A percentile compares a stretch with the other conserved stretches of the same genome.
Evolutionary conservation across 768 basidiomycete species (phyloP).

Genomic region (Fomitopsis serialis): DNA sequence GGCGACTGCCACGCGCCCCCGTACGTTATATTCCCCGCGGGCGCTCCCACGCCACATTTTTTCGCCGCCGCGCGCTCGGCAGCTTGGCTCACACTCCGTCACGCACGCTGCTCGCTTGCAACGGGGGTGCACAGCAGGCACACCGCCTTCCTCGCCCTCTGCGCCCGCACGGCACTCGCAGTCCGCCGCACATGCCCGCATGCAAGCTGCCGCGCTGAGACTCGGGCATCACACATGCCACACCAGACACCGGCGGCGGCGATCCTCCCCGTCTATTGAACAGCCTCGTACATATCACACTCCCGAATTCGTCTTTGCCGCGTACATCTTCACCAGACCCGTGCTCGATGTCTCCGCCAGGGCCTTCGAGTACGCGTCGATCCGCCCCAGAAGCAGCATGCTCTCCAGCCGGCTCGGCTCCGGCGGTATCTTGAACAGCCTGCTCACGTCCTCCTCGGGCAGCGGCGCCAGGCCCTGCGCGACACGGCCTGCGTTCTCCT

Average conservation of each 20-base stretch:
- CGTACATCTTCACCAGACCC: constrained; percentile 83
- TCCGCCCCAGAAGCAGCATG: constrained; percentile 79
- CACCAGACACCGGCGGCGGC: no score
- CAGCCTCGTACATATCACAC: constrained; percentile 1
- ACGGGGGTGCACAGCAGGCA: no score
- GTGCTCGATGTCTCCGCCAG: constrained; percentile 57
- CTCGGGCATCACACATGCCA: no score
- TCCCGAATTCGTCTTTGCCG: constrained; percentile 38
- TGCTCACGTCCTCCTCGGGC: constrained; percentile 80
- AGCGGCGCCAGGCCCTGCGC: constrained; percentile 82
- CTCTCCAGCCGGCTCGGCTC: constrained; percentile 89
- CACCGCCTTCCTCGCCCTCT: no score
- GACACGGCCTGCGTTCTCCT: constrained; percentile 76
- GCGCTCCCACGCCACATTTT: constrained; percentile 5
- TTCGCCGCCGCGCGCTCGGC: neutral
- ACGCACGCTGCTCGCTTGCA: no score
- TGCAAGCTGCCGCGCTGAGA: no score
- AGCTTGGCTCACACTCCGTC: neutral
- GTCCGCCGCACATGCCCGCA: no score
- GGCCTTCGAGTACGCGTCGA: constrained; percentile 80
- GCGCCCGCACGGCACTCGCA: no score
- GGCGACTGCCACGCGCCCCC: constrained; percentile 5
- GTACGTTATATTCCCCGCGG: neutral
- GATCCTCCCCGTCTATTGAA: neutral
- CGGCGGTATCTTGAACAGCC: constrained; percentile 82